These are phyloP conservation scores for Aspergillus novofumigatus DNA, from an alignment of 2,329 filamentous ascomycete genomes.

Conservation along the genomic window DNA sequence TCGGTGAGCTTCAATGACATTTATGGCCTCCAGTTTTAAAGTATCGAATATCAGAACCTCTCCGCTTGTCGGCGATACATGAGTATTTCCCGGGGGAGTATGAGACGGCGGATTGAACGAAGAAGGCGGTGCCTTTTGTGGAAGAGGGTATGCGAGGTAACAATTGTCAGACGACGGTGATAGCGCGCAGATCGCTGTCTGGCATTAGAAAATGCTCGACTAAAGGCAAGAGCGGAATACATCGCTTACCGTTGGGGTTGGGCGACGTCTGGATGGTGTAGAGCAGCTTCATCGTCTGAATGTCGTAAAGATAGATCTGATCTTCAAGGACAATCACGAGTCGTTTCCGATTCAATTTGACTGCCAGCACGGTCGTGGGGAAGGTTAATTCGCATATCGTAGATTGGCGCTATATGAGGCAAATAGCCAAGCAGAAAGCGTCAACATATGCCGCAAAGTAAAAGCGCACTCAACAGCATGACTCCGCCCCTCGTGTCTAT, in stretches of 20 bases:
- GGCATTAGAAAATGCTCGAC: conserved; percentile 8
- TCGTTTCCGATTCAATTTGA: conserved; percentile 89
- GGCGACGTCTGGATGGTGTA: conserved; percentile 91
- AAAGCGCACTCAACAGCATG: background rate
- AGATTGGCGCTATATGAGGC: conserved; percentile 55
- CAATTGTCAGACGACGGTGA: conserved; percentile 94
- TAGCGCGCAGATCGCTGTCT: conserved; percentile 75
- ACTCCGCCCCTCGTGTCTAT: background rate
- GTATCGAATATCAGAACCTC: conserved; percentile 93
- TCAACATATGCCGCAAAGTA: conserved; percentile 7
- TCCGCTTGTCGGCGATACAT: conserved; percentile 78
- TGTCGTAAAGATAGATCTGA: conserved; percentile 97
- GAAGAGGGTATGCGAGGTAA: conserved; percentile 89
- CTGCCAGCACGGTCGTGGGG: conserved; percentile 89
- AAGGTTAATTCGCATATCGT: conserved; percentile 99
- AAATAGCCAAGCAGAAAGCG: conserved; percentile 1
- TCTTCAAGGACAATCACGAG: conserved; percentile 92
- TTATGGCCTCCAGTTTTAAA: conserved; percentile 82
- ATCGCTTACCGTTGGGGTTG: conserved; percentile 65
- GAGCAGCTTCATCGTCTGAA: conserved; percentile 94
- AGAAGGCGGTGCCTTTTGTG: conserved; percentile 55
- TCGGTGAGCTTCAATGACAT: conserved; percentile 91
- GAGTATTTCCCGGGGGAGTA: conserved; percentile 70
- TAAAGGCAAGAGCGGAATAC: background rate
- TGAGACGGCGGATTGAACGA: conserved; percentile 65